Evolutionary conservation across 768 basidiomycete species (phyloP).

Genomic region (Leucocoprinus birnbaumii): DNA sequence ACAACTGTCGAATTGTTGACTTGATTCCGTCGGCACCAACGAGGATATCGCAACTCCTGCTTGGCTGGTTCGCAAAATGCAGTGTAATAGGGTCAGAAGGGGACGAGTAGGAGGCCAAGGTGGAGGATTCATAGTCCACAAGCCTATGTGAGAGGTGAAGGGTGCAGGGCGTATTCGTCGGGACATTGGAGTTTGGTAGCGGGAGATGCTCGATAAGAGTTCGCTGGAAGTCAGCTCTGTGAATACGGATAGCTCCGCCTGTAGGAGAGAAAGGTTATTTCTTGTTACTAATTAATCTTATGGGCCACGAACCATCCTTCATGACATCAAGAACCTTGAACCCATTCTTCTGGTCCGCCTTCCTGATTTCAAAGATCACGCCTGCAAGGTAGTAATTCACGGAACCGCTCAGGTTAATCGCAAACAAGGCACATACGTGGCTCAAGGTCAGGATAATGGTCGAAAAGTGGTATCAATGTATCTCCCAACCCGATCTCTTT

Average conservation of each 20-base stretch:
- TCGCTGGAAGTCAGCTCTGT: constrained; percentile 59
- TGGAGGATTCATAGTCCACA: constrained; percentile 36
- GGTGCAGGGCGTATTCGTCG: constrained; percentile 23
- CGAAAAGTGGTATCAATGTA: constrained; percentile 11
- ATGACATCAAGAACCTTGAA: constrained; percentile 10
- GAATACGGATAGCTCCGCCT: constrained; percentile 26
- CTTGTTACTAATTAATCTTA: not conserved
- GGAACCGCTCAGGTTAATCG: not conserved
- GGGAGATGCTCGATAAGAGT: constrained; percentile 44
- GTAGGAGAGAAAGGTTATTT: not conserved
- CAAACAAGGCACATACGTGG: constrained; percentile 2
- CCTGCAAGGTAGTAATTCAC: constrained; percentile 10
- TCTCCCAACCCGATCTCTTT: constrained; percentile 11
- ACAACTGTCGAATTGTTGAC: constrained; percentile 17
- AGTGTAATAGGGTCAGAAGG: constrained; percentile 18
- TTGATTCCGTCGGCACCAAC: constrained; percentile 25
- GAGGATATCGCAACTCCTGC: constrained; percentile 29
- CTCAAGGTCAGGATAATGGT: constrained; percentile 12
- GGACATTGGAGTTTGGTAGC: constrained; percentile 10
- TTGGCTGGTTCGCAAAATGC: constrained; percentile 23
- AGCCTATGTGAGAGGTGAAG: constrained; percentile 49
- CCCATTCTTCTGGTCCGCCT: constrained; percentile 24
- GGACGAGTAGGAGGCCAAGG: not conserved
- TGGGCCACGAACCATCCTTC: constrained; percentile 1
- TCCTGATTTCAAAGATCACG: constrained; percentile 25